Evolutionary conservation across 176 grass and related monocot genomes (phyloP).

Genomic region (Neostapfia colusana): DNA sequence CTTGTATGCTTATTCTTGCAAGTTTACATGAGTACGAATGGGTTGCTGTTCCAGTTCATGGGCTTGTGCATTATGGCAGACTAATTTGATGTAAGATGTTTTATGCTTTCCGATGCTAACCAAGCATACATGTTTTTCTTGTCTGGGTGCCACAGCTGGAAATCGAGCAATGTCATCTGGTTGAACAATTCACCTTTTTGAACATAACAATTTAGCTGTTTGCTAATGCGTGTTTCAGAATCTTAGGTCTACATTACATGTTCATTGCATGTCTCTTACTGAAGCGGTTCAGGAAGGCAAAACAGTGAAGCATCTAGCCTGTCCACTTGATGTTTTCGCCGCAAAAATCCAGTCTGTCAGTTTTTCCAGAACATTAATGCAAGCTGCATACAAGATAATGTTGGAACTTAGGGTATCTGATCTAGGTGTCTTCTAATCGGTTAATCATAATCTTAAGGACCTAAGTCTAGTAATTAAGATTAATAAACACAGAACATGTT

Average conservation of each 20-base stretch:
- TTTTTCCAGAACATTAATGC: background rate
- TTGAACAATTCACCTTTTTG: background rate
- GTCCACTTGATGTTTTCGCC: background rate
- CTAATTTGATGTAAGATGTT: background rate
- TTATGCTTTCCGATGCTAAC: background rate
- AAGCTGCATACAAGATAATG: background rate
- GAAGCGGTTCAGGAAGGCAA: background rate
- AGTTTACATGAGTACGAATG: background rate
- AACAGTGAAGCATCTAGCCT: background rate
- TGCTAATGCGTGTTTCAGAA: constrained; percentile 2
- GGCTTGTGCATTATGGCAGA: background rate
- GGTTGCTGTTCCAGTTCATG: constrained; percentile 11
- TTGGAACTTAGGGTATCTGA: no score
- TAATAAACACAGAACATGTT: no score
- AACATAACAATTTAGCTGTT: background rate
- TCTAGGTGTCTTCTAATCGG: no score
- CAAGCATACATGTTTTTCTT: background rate
- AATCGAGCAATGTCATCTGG: background rate
- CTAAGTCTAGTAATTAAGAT: no score
- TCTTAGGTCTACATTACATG: background rate
- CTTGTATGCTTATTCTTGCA: background rate
- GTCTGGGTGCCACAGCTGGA: background rate
- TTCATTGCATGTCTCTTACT: constrained; percentile 2
- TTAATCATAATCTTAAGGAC: no score
- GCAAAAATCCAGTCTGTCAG: background rate